phyloP scores from a whole-genome alignment of 345 rosid genomes.

The Clausena lansium region DNA sequence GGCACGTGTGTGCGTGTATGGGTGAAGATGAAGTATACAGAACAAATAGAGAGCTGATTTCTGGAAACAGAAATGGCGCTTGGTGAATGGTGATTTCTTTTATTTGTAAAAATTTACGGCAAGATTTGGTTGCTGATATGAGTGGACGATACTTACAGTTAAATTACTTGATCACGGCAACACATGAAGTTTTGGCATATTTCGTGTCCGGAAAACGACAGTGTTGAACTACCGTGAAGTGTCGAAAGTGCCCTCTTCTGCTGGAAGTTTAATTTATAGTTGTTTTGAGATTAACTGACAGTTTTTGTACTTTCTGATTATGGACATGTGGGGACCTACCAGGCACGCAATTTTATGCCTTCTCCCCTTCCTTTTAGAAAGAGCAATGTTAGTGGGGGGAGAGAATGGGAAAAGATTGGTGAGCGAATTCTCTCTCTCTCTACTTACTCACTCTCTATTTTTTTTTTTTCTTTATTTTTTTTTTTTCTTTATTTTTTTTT shows the following conservation, averaged over 20 bases:
- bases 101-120: neutral
- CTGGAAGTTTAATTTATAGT: neutral
- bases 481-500: too few relatives aligned
- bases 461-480: too few relatives aligned
- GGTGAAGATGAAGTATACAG: neutral
- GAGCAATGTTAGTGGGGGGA: too few relatives aligned
- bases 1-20: neutral
- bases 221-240: neutral
- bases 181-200: neutral
- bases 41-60: neutral
- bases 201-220: neutral
- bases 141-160: slow-evolving; percentile 39
- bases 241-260: slow-evolving; percentile 15
- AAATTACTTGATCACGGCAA: neutral
- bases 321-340: neutral
- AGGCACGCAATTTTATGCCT: slow-evolving; percentile 16
- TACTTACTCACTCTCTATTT: too few relatives aligned
- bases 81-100: neutral
- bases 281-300: neutral
- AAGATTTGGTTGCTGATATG: slow-evolving; percentile 30
- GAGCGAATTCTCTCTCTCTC: too few relatives aligned
- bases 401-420: too few relatives aligned
- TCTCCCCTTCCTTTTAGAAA: neutral
- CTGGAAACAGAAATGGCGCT: slow-evolving; percentile 41
- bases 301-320: neutral